phyloP scores from a whole-genome alignment of 352 stramenopile species.

The Lagenidium sp. region DNA sequence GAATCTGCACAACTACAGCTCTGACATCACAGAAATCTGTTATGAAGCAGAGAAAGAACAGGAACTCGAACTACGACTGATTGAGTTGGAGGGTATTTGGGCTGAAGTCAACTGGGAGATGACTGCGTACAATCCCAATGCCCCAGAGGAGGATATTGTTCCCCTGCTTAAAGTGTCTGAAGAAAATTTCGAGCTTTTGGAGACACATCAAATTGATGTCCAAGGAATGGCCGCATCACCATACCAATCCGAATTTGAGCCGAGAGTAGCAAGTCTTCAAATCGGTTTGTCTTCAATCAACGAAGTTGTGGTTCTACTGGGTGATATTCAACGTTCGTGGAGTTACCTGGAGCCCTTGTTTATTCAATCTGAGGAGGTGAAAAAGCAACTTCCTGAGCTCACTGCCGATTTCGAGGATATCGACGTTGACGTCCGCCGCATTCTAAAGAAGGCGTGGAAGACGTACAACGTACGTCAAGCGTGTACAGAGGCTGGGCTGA shows the following conservation, averaged over 20 bases:
- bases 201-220: slow-evolving; percentile 95
- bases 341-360: slow-evolving; percentile 95
- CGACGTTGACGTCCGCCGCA: slow-evolving; percentile 87
- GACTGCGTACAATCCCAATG: slow-evolving; percentile 83
- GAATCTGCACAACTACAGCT: slow-evolving; percentile 92
- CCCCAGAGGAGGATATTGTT: slow-evolving; percentile 74
- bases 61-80: slow-evolving; percentile 89
- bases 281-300: slow-evolving; percentile 79
- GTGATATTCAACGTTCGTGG: slow-evolving; percentile 95
- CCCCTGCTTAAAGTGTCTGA: slow-evolving; percentile 89
- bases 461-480: slow-evolving; percentile 86
- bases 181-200: slow-evolving; percentile 95
- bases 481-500: slow-evolving; percentile 86
- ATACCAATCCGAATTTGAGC: slow-evolving; percentile 94
- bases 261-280: slow-evolving; percentile 85
- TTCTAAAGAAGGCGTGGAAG: slow-evolving; percentile 80
- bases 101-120: slow-evolving; percentile 91
- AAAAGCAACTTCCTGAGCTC: slow-evolving; percentile 92
- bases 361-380: slow-evolving; percentile 95
- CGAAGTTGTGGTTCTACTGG: slow-evolving; percentile 92
- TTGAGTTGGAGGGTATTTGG: slow-evolving; percentile 90
- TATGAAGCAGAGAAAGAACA: slow-evolving; percentile 96
- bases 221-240: slow-evolving; percentile 95
- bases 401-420: slow-evolving; percentile 92
- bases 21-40: slow-evolving; percentile 94